phyloP scores from a whole-genome alignment of 106 monocot genomes.

The Amphibolis antarctica region DNA sequence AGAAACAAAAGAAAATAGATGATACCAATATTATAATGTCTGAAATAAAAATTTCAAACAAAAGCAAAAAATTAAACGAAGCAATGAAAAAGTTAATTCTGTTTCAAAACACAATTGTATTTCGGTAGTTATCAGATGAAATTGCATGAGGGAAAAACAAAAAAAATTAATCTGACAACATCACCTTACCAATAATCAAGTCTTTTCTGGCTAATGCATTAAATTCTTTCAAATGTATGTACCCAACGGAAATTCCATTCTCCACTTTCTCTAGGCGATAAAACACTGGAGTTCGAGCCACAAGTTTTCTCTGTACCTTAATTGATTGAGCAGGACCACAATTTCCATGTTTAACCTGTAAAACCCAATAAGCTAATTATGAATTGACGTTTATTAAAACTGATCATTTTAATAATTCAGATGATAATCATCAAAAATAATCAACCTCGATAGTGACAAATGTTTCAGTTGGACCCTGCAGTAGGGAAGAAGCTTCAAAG shows the following conservation, averaged over 20 bases:
- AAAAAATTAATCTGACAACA: neutral
- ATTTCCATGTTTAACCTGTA: slow-evolving; percentile 73
- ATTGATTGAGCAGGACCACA: slow-evolving; percentile 50
- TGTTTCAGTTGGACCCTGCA: slow-evolving; percentile 88
- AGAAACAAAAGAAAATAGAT: no score
- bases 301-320: slow-evolving; percentile 61
- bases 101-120: no score
- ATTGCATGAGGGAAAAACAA: neutral
- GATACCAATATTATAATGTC: no score
- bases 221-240: slow-evolving; percentile 88
- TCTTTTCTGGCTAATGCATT: slow-evolving; percentile 95
- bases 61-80: no score
- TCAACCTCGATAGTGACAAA: slow-evolving; percentile 82
- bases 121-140: no score
- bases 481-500: slow-evolving; percentile 81
- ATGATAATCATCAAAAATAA: neutral
- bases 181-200: slow-evolving; percentile 56
- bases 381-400: no score
- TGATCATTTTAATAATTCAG: no score
- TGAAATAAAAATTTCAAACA: no score
- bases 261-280: slow-evolving; percentile 81
- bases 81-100: no score
- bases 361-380: no score
- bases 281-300: slow-evolving; percentile 79
- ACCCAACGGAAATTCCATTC: slow-evolving; percentile 62